Evolutionary conservation across 345 rosid species (phyloP).

Genomic region (Ricinus communis): DNA sequence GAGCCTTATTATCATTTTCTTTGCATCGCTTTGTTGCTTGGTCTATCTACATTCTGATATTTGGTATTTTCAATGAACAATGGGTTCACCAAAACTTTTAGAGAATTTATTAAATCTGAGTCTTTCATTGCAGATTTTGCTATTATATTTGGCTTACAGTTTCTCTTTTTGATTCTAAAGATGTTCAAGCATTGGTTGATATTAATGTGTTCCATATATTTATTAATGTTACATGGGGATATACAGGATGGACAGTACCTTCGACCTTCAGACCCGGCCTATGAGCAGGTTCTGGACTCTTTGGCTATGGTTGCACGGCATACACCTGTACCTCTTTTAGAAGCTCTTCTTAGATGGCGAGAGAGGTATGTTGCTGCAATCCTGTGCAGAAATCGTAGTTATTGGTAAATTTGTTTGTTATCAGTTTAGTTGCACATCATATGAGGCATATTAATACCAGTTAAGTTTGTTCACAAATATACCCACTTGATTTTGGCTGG

Average conservation of each 20-base stretch:
- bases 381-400: not conserved
- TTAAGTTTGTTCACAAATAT: too few species aligned
- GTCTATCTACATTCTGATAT: too few species aligned
- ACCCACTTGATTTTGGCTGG: too few species aligned
- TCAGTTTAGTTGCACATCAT: too few species aligned
- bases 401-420: too few species aligned
- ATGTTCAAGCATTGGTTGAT: not conserved
- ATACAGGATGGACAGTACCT: conserved; percentile 96
- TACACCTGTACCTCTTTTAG: conserved; percentile 94
- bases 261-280: conserved; percentile 95
- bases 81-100: not conserved
- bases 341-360: conserved; percentile 96
- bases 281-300: conserved; percentile 96
- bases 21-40: too few species aligned
- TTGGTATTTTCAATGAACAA: not conserved
- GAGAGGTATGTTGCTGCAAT: conserved; percentile 50
- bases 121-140: too few species aligned
- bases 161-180: too few species aligned
- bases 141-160: too few species aligned
- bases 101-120: not conserved
- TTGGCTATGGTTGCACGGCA: conserved; percentile 97
- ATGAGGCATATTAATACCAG: too few species aligned
- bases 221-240: conserved; percentile 5
- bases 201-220: not conserved
- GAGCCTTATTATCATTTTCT: not conserved